Conservation (phyloP, 345 rosid genomes). For the Leavenworthia alabamica region DNA sequence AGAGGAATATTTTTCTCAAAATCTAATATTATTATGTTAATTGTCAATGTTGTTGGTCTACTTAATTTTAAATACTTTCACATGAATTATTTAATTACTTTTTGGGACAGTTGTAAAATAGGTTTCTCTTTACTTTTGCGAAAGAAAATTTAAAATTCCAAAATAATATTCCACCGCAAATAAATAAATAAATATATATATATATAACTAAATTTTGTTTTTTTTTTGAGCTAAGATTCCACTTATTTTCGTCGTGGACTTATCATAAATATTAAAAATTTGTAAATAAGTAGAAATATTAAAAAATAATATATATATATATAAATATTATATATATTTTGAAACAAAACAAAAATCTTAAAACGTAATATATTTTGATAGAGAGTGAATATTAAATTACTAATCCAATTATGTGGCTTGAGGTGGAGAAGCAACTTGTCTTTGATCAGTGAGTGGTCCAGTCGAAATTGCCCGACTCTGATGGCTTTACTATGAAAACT, state of each 20-base stretch:
- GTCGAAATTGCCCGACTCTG: constrained; percentile 1
- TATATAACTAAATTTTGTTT: not conserved
- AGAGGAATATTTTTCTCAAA: not conserved
- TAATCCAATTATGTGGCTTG: not conserved
- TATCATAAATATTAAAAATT: not conserved
- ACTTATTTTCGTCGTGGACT: not conserved
- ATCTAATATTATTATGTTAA: constrained; percentile 7
- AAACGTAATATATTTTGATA: no score
- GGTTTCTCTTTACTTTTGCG: not conserved
- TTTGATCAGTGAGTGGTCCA: constrained; percentile 15
- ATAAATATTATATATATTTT: no score
- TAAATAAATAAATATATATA: not conserved
- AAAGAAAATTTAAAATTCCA: not conserved
- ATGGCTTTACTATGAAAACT: constrained; percentile 9
- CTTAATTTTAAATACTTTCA: not conserved
- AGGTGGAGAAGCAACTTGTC: constrained; percentile 17
- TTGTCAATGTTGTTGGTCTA: constrained; percentile 9
- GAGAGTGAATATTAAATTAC: no score
- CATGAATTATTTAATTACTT: not conserved
- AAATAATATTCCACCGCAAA: not conserved
- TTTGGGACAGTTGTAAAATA: not conserved
- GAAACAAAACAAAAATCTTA: no score
- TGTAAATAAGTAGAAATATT: not conserved
- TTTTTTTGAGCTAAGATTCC: not conserved
- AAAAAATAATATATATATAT: no score